Conservation (phyloP, 1,284 basidiomycete species). For the Flammula alnicola region DNA sequence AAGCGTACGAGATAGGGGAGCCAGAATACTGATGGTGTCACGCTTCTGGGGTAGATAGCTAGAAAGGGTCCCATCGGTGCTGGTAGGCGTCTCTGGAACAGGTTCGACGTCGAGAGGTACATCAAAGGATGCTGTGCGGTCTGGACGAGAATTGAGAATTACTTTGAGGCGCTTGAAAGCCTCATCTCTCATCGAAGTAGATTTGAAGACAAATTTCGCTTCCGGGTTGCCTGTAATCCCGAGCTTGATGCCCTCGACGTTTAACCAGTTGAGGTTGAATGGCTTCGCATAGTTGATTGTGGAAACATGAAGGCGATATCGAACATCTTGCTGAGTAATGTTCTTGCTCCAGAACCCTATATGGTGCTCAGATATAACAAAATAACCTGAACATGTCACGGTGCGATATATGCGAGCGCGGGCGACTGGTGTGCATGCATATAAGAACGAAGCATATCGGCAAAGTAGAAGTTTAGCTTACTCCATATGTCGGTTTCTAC, state of each 20-base stretch:
- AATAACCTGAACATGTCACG: conserved; percentile 45
- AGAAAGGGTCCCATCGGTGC: no score
- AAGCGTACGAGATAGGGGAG: conserved; percentile 43
- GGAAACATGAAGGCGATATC: conserved; percentile 54
- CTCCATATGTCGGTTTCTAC: conserved; percentile 47
- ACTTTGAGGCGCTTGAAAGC: conserved; percentile 42
- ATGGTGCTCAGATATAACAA: conserved; percentile 47
- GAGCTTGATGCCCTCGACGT: conserved; percentile 52
- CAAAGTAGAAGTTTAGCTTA: conserved; percentile 33
- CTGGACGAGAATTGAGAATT: conserved; percentile 13
- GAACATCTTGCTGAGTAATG: conserved; percentile 42
- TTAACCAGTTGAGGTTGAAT: conserved; percentile 37
- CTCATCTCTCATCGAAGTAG: conserved; percentile 48
- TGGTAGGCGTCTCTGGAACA: no score
- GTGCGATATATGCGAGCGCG: conserved; percentile 42
- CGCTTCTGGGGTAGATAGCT: background rate
- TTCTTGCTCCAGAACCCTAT: conserved; percentile 57
- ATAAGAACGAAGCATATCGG: conserved; percentile 5
- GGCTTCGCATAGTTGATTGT: conserved; percentile 48
- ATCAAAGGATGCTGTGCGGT: no score
- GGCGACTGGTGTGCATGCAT: conserved; percentile 34
- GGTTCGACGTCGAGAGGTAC: background rate
- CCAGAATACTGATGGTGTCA: conserved; percentile 37
- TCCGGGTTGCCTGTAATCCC: conserved; percentile 54
- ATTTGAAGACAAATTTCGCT: conserved; percentile 57